Evolutionary conservation across 495 filamentous ascomycete species (phyloP).

Genomic region (Bryoglossum gracile): DNA sequence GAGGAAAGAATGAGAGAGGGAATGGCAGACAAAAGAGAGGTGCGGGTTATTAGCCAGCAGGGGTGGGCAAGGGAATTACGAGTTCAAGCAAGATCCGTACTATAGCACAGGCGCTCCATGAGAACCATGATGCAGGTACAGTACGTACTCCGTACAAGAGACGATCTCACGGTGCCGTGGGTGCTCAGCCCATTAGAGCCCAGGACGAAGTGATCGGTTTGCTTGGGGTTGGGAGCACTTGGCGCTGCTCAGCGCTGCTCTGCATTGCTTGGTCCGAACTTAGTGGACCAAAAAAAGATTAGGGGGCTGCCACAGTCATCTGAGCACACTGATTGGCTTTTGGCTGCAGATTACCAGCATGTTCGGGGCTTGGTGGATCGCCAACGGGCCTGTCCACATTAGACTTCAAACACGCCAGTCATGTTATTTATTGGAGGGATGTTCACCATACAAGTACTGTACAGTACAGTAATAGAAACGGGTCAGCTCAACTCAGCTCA

Average conservation of each 20-base stretch:
- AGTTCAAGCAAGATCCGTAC: slow-evolving; percentile 4
- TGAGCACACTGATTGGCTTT: not conserved
- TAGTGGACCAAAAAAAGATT: not conserved
- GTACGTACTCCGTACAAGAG: no score
- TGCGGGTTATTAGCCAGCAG: slow-evolving; percentile 5
- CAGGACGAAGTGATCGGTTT: no score
- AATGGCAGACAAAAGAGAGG: slow-evolving; percentile 10
- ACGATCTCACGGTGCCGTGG: not conserved
- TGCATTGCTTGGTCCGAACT: no score
- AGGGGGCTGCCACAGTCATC: not conserved
- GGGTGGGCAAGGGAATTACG: slow-evolving; percentile 8
- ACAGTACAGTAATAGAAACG: not conserved
- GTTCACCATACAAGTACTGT: no score
- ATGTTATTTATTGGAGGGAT: no score
- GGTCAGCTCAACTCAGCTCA: not conserved
- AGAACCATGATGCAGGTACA: slow-evolving; percentile 5
- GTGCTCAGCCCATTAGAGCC: no score
- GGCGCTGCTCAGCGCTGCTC: no score
- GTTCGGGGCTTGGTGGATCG: no score
- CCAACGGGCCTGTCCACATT: not conserved
- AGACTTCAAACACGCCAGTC: no score
- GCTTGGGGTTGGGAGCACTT: no score
- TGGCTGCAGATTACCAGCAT: not conserved
- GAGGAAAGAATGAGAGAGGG: slow-evolving; percentile 4
- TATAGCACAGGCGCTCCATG: slow-evolving; percentile 3